Conservation (phyloP, 805 yeast species). For the Alloascoidea hylecoeti region DNA sequence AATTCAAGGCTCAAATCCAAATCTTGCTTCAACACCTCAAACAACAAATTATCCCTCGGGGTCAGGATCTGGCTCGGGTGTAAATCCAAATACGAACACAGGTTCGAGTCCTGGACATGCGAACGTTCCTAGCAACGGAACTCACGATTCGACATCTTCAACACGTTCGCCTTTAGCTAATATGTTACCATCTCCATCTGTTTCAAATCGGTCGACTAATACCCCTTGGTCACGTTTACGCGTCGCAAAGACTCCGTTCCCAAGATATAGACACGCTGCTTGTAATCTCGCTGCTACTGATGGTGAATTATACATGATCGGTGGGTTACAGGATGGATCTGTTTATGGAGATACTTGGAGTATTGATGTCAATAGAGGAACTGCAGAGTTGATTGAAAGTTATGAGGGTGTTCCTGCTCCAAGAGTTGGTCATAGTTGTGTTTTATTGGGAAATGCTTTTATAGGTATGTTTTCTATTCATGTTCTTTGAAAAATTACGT, state of each 20-base stretch:
- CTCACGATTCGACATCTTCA: not conserved
- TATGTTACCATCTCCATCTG: not conserved
- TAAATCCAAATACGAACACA: not conserved
- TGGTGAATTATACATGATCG: constrained; percentile 79
- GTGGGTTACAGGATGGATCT: constrained; percentile 76
- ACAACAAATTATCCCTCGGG: not conserved
- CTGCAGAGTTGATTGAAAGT: constrained; percentile 46
- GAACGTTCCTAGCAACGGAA: no score
- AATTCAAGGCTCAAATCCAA: not conserved
- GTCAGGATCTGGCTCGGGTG: not conserved
- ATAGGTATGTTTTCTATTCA: not conserved
- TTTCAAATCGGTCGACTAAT: not conserved
- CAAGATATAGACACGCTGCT: constrained; percentile 87
- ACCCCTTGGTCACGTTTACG: not conserved
- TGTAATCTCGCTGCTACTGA: constrained; percentile 58
- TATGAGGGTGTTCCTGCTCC: constrained; percentile 83
- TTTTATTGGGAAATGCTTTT: constrained; percentile 87
- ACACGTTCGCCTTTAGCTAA: not conserved
- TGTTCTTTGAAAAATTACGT: constrained; percentile 20
- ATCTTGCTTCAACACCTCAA: no score
- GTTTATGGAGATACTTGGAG: constrained; percentile 96
- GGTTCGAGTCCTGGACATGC: no score
- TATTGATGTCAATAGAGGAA: constrained; percentile 34
- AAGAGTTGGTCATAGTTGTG: constrained; percentile 90
- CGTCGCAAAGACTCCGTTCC: constrained; percentile 50